Base-by-base conservation (phyloP, 2,329 filamentous ascomycete genomes). In the Scedosporium dehoogii region DNA sequence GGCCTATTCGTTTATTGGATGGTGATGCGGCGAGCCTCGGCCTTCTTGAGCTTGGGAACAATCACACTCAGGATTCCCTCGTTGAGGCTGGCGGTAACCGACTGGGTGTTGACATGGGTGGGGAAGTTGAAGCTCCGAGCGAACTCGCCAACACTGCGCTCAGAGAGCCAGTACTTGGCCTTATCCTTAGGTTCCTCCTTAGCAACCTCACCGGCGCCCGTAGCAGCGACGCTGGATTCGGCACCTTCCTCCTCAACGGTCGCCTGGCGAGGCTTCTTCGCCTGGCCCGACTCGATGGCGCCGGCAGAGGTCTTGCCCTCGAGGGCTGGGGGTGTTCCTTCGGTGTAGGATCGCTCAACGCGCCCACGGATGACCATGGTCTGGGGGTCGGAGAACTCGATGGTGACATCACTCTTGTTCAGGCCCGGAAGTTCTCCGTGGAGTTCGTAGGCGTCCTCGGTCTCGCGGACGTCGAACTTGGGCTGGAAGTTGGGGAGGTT, bases 371-470 rank as follows among this genome's bases (percentile, higher is more conserved):
- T 79, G 66, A 85, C 81, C 53, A 93, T 77, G 16, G 88, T 92
- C 76, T 90, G 86, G 51, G 82, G 79, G 71, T 93, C 89, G 63
- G 85, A 86, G 79, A 92, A 93, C 71, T 93, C 89, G 71, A 93
- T 89, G 71, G 82, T 78, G 70, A 94, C 78, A 69, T 92, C 79
- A 68, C 90, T 85, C 76, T 90, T 89, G 65, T 83, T 82, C 68
- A 92, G 79, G 62, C 90, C 90, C 0, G 90, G 87, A 5, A 93
- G 84, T 74, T 93, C 90, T 69, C 90, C 90, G 69, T 92, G 85
- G 21, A 93, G 86, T 74, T 93, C 87, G 71, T 91, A 93, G 66
- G 78, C 73, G 5, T 84, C 75, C 64, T 82, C 81, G 12, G 82
- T 83, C 77, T 94, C 90, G 72, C 84, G 86, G 65, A 92, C 81